Base-by-base conservation (phyloP, 106 monocot genomes). In the Dendrobium nobile region DNA sequence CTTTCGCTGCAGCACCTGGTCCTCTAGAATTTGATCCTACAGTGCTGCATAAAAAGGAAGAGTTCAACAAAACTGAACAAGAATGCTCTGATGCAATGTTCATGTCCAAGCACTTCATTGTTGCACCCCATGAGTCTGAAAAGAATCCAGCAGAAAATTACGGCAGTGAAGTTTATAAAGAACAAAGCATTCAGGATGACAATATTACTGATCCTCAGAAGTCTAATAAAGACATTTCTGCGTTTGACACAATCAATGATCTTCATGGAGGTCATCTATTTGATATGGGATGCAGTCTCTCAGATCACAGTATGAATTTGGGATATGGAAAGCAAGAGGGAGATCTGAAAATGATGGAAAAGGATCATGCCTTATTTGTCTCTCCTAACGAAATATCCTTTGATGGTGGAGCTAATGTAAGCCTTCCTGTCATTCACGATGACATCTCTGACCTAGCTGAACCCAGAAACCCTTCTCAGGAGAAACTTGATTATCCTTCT, bases 91-190 rank as follows among this genome's bases (percentile, higher is more conserved):
- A 61, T 54, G 77, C 87, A 24, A 75, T 95, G 83, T 87, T 90
- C 67, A 85, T 87, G 85, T 96, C 96, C 79, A 80, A 77, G 20
- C 93, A 96, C 79, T 92, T 90, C 82, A 75, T 86, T 27, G 92
- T 96, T 41, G 86, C 92, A 77, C 92, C 88, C 20, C 78, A 77
- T 56, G 89, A 92, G 55, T 88, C 86, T 67, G 90, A 94, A 75
- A 85, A 90, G 72, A 80, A 94, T 40, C 85, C 87, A 1, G 54
- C 86, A 44, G 83, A 84, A 77, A 82, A 86, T 33, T 70, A 70
- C 37, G 73, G 37, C 81, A 56, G 55, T 81, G 93, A 87, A 27
- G 82, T 86, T 59, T 78, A 88, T 4, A 41, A 64, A 67, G 83
- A 18, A 37, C 37, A 37, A 9, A 75, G 41, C n/a, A 77, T 19